Evolutionary conservation across 2,329 filamentous ascomycete species (phyloP), one percentile per base, ranked within the genome.

Genomic region (Pyrenochaeta sp.): DNA sequence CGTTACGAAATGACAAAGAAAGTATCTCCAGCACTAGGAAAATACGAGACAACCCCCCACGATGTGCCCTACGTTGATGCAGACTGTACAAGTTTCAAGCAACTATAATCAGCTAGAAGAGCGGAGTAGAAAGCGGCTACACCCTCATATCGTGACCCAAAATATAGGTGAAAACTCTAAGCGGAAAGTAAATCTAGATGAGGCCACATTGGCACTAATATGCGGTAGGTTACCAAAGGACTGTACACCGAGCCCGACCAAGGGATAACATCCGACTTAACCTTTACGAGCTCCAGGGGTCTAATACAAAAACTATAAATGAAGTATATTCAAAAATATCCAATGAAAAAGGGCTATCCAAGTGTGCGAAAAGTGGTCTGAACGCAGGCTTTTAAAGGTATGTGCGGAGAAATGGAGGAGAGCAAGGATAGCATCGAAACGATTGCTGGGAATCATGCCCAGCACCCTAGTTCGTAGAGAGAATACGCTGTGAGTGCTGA

Each of bases 271-370:
- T 30, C 21, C 30, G 40, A 30, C 21, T 42, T 23, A 23, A 12
- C 17, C n/a, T 30, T 42, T 30, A 42, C n/a, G 40, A 42, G 23
- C 40, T 15, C 40, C 14, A 41, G 2, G 23, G 27, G 27, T 42
- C 40, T 27, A 27, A 23, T 30, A 7, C 40, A 18, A 42, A 14
- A 6, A 30, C 12, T 2, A 14, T 12, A 39, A 42, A 29, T n/a
- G 23, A 30, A 23, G 32, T 37, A 23, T 46, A 29, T 46, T 32
- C 32, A 46, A 42, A 46, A 42, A n/a, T 40, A 30, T 48, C 37
- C 32, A 17, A 45, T 35, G 23, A 42, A 39, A n/a, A 31, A 23
- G 23, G 12, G 21, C 40, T 15, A 41, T 6, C 23, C 21, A 27
- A 42, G 15, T 14, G 27, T 29, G 27, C 12, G 43, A 37, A 37